Percentiles rank a stretch among this genome's conserved stretches.
These are phyloP conservation scores for Eucalyptus tenuipes DNA, from an alignment of 345 rosid species.

Conservation along the genomic window DNA sequence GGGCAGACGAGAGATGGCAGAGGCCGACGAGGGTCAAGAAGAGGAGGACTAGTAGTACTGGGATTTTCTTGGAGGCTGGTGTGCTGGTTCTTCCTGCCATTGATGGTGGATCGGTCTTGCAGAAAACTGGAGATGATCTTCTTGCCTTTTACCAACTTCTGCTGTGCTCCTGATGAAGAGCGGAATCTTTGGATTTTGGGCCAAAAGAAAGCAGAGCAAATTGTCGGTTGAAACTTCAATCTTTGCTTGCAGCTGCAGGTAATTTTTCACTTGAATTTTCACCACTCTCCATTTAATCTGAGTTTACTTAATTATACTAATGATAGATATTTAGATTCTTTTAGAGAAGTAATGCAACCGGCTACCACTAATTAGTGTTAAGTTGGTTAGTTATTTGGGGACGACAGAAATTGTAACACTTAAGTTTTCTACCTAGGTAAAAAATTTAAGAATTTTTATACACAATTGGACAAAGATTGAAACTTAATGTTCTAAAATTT, in stretches of 20 bases:
- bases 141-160: not conserved
- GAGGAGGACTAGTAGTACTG: not conserved
- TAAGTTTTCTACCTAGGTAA: not conserved
- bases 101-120: not conserved
- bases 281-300: not conserved
- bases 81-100: not conserved
- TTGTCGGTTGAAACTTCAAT: not conserved
- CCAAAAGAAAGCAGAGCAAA: not conserved
- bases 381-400: not conserved
- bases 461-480: too few relatives aligned
- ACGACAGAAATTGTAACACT: not conserved
- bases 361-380: not conserved
- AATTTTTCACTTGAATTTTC: not conserved
- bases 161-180: not conserved
- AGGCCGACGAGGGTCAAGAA: not conserved
- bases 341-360: not conserved
- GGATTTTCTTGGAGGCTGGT: not conserved
- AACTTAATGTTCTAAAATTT: too few relatives aligned
- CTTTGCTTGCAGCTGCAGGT: not conserved
- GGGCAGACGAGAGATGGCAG: conserved; percentile 1
- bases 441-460: not conserved
- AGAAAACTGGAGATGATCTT: not conserved
- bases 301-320: not conserved
- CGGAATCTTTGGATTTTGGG: not conserved
- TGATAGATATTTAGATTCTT: not conserved